A percentile compares a stretch with the other conserved stretches of the same genome.
phyloP scores from a whole-genome alignment of 805 yeast species.

The Candida multigemmis region DNA sequence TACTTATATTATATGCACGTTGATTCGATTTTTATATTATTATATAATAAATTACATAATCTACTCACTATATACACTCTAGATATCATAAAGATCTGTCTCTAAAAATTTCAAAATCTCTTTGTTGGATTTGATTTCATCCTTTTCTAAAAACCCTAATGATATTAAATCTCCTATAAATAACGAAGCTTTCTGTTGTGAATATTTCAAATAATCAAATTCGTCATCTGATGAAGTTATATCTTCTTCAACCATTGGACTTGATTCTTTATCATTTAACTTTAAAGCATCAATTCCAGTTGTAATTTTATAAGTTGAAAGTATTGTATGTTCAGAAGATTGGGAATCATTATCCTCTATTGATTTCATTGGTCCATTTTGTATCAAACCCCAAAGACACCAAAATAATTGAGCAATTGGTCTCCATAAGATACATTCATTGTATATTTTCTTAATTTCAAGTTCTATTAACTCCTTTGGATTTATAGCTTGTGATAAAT shows the following conservation, averaged over 20 bases:
- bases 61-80: no score
- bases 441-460: slow-evolving; percentile 44
- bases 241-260: slow-evolving; percentile 17
- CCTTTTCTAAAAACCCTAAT: slow-evolving; percentile 39
- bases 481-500: slow-evolving; percentile 5
- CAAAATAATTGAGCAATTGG: slow-evolving; percentile 71
- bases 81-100: slow-evolving; percentile 7
- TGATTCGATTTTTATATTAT: no score
- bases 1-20: no score
- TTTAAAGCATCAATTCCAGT: slow-evolving; percentile 50
- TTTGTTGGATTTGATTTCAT: slow-evolving; percentile 15
- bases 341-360: slow-evolving; percentile 5
- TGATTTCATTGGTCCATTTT: slow-evolving; percentile 40
- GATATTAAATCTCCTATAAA: slow-evolving; percentile 67
- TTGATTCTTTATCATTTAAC: slow-evolving; percentile 6
- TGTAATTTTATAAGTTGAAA: slow-evolving; percentile 29
- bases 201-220: slow-evolving; percentile 71
- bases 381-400: slow-evolving; percentile 90
- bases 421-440: slow-evolving; percentile 71
- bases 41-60: no score
- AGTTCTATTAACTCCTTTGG: slow-evolving; percentile 23
- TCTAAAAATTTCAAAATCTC: slow-evolving; percentile 32
- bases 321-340: slow-evolving; percentile 25
- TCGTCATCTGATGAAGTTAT: slow-evolving; percentile 43
- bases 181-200: slow-evolving; percentile 64